Percentiles rank a stretch among this genome's conserved stretches.
phyloP scores from a whole-genome alignment of 768 basidiomycete genomes.

The Mycena haematopus region DNA sequence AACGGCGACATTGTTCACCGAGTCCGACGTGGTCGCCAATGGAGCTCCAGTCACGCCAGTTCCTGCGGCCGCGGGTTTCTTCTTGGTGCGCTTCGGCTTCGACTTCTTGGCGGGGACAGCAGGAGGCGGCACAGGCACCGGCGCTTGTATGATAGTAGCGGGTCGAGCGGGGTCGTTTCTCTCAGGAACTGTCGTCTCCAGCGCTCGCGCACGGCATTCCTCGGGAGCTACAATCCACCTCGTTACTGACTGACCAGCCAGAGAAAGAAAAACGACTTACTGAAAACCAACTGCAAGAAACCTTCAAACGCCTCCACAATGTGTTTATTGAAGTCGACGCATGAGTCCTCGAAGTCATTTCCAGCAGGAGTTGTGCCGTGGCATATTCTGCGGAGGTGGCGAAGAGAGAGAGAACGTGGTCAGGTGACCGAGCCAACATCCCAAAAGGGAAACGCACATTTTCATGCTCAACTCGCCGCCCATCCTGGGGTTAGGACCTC shows the following conservation, averaged over 20 bases:
- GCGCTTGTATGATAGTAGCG: too few species aligned
- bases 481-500: constrained; percentile 10
- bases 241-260: too few species aligned
- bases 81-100: too few species aligned
- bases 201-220: too few species aligned
- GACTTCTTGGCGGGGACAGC: too few species aligned
- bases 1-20: too few species aligned
- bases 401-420: not conserved
- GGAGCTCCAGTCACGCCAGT: too few species aligned
- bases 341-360: constrained; percentile 17
- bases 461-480: constrained; percentile 6
- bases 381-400: constrained; percentile 11
- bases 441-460: not conserved
- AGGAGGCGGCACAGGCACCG: not conserved
- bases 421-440: not conserved
- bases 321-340: constrained; percentile 4
- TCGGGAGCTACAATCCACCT: too few species aligned
- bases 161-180: not conserved
- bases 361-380: constrained; percentile 4
- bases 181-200: too few species aligned
- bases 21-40: too few species aligned
- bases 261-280: too few species aligned
- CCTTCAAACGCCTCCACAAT: not conserved
- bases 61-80: too few species aligned
- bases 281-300: not conserved